phyloP scores from a whole-genome alignment of 2,329 filamentous ascomycete species.

The Tolypocladium tropicale region DNA sequence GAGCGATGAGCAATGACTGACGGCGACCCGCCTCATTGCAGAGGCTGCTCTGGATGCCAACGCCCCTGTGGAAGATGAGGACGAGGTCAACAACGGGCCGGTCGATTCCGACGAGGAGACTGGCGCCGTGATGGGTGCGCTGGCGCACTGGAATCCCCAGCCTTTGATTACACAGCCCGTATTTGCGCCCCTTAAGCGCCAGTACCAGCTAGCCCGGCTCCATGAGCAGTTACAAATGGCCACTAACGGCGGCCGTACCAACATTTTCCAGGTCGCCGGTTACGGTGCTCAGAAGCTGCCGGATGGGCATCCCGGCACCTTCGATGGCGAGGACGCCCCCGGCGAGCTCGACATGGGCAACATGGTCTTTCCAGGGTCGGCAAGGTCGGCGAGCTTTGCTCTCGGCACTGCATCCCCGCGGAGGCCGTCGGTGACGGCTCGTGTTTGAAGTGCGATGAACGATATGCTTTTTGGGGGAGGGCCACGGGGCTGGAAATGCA shows the following conservation, averaged over 20 bases:
- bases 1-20: background rate
- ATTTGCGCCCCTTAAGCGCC: conserved; percentile 50
- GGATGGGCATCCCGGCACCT: conserved; percentile 34
- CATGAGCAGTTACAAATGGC: conserved; percentile 57
- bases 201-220: conserved; percentile 53
- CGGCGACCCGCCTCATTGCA: conserved; percentile 23
- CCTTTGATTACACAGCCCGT: conserved; percentile 61
- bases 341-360: conserved; percentile 44
- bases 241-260: conserved; percentile 54
- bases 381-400: conserved; percentile 36
- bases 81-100: conserved; percentile 67
- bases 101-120: conserved; percentile 95
- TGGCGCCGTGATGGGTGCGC: conserved; percentile 73
- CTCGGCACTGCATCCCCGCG: conserved; percentile 29
- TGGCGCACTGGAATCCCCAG: conserved; percentile 65
- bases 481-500: background rate
- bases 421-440: conserved; percentile 35
- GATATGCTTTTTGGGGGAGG: background rate
- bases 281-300: conserved; percentile 45
- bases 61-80: conserved; percentile 77
- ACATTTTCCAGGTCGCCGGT: conserved; percentile 53
- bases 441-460: conserved; percentile 25
- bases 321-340: conserved; percentile 43
- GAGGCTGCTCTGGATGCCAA: conserved; percentile 93
- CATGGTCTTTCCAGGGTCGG: conserved; percentile 23